These are phyloP conservation scores for Eudorina sp. DNA, from an alignment of 139 green algal genomes.

Conservation along the genomic window DNA sequence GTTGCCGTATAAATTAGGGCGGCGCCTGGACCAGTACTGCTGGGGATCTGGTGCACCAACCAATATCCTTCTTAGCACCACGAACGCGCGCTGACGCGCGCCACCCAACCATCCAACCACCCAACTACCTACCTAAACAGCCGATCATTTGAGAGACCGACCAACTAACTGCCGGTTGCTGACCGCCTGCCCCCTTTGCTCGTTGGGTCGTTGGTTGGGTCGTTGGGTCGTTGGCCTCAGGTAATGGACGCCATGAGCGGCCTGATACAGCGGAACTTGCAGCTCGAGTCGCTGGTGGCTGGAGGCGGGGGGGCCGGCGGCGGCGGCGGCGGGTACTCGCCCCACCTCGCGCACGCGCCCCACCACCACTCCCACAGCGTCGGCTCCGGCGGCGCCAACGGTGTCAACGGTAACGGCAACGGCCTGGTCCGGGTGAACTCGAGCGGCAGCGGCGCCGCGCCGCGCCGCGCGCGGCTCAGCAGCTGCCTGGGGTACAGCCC, in stretches of 20 bases:
- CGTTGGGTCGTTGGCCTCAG: not conserved
- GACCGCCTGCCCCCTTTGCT: too few relatives aligned
- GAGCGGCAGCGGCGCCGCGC: not conserved
- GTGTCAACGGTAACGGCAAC: not conserved
- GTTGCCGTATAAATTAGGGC: too few relatives aligned
- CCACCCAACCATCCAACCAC: too few relatives aligned
- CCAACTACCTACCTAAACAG: too few relatives aligned
- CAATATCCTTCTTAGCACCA: too few relatives aligned
- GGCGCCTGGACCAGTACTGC: too few relatives aligned
- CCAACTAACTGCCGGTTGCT: too few relatives aligned
- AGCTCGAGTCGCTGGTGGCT: slow-evolving; percentile 28
- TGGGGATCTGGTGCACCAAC: too few relatives aligned
- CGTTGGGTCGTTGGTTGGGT: too few relatives aligned
- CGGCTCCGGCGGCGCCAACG: not conserved
- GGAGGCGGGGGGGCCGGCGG: not conserved
- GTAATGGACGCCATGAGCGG: slow-evolving; percentile 19
- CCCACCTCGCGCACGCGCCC: not conserved
- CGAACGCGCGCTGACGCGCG: too few relatives aligned
- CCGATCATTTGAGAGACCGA: too few relatives aligned
- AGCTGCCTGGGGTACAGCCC: slow-evolving; percentile 1
- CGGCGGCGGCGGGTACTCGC: not conserved
- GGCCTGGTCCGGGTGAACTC: not conserved
- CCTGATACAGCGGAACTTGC: slow-evolving; percentile 22
- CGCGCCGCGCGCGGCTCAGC: not conserved
- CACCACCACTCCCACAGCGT: slow-evolving; percentile 17